phyloP scores from a whole-genome alignment of 2,329 filamentous ascomycete species.

The Penicillium polonicum region DNA sequence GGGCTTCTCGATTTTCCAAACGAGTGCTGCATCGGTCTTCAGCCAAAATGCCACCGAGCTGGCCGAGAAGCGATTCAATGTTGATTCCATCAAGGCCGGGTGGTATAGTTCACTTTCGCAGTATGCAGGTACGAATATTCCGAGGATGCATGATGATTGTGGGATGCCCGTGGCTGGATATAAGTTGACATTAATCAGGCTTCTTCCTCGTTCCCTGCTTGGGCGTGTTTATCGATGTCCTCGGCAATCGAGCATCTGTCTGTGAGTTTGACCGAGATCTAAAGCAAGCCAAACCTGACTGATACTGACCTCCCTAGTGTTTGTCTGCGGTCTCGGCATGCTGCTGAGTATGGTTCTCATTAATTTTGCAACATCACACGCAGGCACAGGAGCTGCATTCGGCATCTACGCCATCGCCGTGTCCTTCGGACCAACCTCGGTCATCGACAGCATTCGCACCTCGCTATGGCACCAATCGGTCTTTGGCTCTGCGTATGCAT shows the following conservation, averaged over 20 bases:
- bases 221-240: conserved; percentile 57
- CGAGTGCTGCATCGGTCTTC: conserved; percentile 56
- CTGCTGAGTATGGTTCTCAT: conserved; percentile 55
- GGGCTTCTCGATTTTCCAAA: conserved; percentile 59
- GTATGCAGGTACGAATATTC: conserved; percentile 45
- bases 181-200: conserved; percentile 12
- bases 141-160: not conserved
- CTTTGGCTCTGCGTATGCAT: conserved; percentile 59
- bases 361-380: conserved; percentile 50
- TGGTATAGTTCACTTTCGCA: conserved; percentile 61
- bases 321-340: conserved; percentile 51
- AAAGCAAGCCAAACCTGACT: not conserved
- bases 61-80: conserved; percentile 59
- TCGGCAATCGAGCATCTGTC: conserved; percentile 53
- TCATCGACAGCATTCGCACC: conserved; percentile 62
- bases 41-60: conserved; percentile 60
- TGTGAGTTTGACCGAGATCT: conserved; percentile 29
- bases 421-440: conserved; percentile 56
- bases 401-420: conserved; percentile 59
- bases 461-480: conserved; percentile 60
- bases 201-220: conserved; percentile 60
- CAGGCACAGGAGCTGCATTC: conserved; percentile 59
- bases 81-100: conserved; percentile 55
- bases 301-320: conserved; percentile 33
- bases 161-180: too few relatives aligned